Evolutionary conservation across 2,329 filamentous ascomycete genomes (phyloP).

Genomic region (Fusarium stilboides): DNA sequence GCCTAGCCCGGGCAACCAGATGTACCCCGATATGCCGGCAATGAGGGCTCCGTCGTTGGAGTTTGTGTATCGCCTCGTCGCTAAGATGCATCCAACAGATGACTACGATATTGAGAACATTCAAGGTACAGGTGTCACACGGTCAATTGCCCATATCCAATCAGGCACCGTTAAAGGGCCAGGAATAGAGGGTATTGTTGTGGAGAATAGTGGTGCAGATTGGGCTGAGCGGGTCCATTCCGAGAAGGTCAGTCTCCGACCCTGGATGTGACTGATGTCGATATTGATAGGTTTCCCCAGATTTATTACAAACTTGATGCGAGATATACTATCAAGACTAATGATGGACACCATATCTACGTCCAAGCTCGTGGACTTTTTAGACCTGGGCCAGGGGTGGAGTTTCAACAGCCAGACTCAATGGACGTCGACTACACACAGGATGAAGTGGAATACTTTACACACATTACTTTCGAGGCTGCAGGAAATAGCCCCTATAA

Average conservation of each 20-base stretch:
- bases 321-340: background rate
- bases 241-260: background rate
- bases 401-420: background rate
- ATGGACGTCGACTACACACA: background rate
- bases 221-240: constrained; percentile 1
- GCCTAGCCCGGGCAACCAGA: background rate
- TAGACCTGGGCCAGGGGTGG: background rate
- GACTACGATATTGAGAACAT: constrained; percentile 3
- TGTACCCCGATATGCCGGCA: background rate
- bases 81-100: constrained; percentile 1
- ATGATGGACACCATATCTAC: background rate
- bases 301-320: constrained; percentile 1
- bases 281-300: background rate
- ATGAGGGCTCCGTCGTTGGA: background rate
- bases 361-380: background rate
- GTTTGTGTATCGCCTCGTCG: constrained; percentile 9
- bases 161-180: constrained; percentile 2
- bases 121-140: background rate
- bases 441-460: too few relatives aligned
- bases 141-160: background rate
- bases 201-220: constrained; percentile 4
- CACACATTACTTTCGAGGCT: too few relatives aligned
- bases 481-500: too few relatives aligned
- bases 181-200: background rate
- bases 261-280: too few relatives aligned